Conservation (phyloP, 306 rosid species). For the Cucumis hystrix region DNA sequence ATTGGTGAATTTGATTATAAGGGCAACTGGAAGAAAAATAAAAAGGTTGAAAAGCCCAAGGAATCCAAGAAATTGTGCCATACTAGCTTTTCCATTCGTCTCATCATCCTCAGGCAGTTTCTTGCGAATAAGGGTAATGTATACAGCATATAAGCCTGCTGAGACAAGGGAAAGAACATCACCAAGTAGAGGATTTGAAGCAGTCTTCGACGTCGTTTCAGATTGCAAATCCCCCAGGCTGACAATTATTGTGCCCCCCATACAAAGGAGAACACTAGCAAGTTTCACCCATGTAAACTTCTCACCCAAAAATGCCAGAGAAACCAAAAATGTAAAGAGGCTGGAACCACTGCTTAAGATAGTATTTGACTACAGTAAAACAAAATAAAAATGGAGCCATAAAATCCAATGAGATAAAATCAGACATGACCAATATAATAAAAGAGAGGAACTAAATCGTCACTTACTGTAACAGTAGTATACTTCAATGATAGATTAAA, state of each 20-base stretch:
- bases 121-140: constrained; percentile 85
- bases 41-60: constrained; percentile 70
- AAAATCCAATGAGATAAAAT: constrained; percentile 9
- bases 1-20: constrained; percentile 42
- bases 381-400: constrained; percentile 7
- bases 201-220: constrained; percentile 8
- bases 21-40: constrained; percentile 68
- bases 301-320: constrained; percentile 83
- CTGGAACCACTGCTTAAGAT: constrained; percentile 96
- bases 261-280: constrained; percentile 80
- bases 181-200: constrained; percentile 86
- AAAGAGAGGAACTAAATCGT: neutral
- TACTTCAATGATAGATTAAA: constrained; percentile 87
- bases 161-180: constrained; percentile 70
- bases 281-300: constrained; percentile 84
- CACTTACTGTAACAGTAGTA: constrained; percentile 82
- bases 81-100: constrained; percentile 63
- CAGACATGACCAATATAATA: neutral
- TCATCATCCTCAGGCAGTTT: constrained; percentile 60
- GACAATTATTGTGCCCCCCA: constrained; percentile 89
- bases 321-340: constrained; percentile 87
- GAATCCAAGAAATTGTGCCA: constrained; percentile 92
- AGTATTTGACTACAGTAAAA: constrained; percentile 72
- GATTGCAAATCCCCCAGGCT: constrained; percentile 76
- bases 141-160: constrained; percentile 70